Conservation (phyloP, 441 rosid species). For the Monsonia emarginata region DNA sequence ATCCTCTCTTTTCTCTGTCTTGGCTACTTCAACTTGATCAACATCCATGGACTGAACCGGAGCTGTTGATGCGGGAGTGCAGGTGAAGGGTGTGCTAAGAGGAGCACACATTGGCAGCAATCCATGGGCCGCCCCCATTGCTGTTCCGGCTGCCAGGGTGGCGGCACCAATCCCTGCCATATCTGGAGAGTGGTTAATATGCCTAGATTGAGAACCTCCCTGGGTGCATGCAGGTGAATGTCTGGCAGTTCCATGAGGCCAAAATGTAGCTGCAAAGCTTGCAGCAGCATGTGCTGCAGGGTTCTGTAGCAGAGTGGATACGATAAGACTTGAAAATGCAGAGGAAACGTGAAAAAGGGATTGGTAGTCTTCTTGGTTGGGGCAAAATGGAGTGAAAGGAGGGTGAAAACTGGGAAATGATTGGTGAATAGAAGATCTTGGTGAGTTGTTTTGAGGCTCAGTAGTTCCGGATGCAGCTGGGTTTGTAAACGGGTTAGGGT, state of each 20-base stretch:
- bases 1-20: slow-evolving; percentile 23
- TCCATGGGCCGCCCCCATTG: slow-evolving; percentile 98
- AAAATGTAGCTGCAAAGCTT: slow-evolving; percentile 66
- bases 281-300: slow-evolving; percentile 90
- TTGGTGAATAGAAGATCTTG: slow-evolving; percentile 32
- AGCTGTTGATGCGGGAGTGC: slow-evolving; percentile 39
- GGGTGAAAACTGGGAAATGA: slow-evolving; percentile 49
- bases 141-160: slow-evolving; percentile 91
- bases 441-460: slow-evolving; percentile 33
- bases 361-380: slow-evolving; percentile 54
- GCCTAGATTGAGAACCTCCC: slow-evolving; percentile 36
- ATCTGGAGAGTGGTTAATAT: slow-evolving; percentile 44
- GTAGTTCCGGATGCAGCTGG: slow-evolving; percentile 52
- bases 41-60: slow-evolving; percentile 33
- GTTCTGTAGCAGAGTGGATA: slow-evolving; percentile 75
- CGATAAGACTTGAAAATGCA: slow-evolving; percentile 65
- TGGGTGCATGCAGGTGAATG: slow-evolving; percentile 42
- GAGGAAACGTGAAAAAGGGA: slow-evolving; percentile 68
- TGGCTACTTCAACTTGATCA: slow-evolving; percentile 26
- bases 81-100: slow-evolving; percentile 39
- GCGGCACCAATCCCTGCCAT: slow-evolving; percentile 75
- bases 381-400: slow-evolving; percentile 32
- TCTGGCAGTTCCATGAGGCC: slow-evolving; percentile 58
- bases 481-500: slow-evolving; percentile 30
- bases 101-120: slow-evolving; percentile 73